Base-by-base conservation (phyloP, 1,284 basidiomycete genomes). In the Rhodotorula sp. region DNA sequence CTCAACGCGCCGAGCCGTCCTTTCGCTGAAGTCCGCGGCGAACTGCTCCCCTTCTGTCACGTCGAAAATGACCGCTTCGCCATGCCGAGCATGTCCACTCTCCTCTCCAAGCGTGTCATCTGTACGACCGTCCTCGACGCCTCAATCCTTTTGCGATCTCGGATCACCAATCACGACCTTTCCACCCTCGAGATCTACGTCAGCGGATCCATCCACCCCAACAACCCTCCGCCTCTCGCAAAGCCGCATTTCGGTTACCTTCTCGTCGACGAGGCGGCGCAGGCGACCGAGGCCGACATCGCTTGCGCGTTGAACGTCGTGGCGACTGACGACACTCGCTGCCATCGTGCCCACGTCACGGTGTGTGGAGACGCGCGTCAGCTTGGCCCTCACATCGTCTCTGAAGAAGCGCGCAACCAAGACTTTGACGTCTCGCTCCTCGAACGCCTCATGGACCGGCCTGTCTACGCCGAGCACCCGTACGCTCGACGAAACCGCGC, bases 261-360 rank as follows among this genome's bases (percentile, higher is more conserved):
- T 14, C 66, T 83, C 7, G 72, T 82, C 26, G 82, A 83, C 68
- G 82, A 83, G 73, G 81, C 81, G 0, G 82, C 74, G 15, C 82
- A 83, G 77, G 80, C 78, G 2, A 79, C 78, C 15, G 82, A 83
- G 67, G 78, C 81, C 6, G 82, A 82, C 54, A 66, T 78, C 0
- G 66, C 76, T 2, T 74, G 79, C 18, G 80, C 81, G 0, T 70
- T 82, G n/a, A 73, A 79, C 22, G 79, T 79, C 14, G 77, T 83
- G 3, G 64, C 78, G 4, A 78, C 78, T 0, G 64, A 70, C 54
- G 67, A 68, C 53, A 48, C 63, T 45, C 62, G 66, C 56, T 64
- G 56, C 18, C 33, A 33, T n/a, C 63, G 64, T 33, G 69, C 66
- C 14, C 75, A 77, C n/a, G 69, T 67, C 12, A 67, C 71, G 2